Evolutionary conservation across 2,329 filamentous ascomycete genomes (phyloP), one percentile per base, ranked within the genome.

Genomic region (Arthroderma uncinatum): DNA sequence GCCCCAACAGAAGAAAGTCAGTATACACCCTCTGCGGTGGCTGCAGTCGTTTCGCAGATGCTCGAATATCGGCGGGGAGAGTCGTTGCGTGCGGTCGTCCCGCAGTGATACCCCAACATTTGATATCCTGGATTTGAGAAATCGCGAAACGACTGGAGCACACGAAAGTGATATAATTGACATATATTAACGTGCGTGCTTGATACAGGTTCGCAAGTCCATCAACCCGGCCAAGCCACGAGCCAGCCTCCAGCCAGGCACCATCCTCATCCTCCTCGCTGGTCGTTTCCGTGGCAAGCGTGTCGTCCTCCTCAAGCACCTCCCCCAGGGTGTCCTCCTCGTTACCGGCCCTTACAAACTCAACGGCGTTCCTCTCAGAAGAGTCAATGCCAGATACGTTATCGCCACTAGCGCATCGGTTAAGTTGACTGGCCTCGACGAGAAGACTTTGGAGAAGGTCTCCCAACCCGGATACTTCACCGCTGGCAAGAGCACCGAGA

Each of bases 211-310:
- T 78, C 93, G 93, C 85, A 98, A 98, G 84, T 79, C 89, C 71
- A 76, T 92, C 77, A 90, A 88, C 74, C 81, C 90, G 71, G 87
- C 90, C 78, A 85, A 89, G 78, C 84, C 89, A 71, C 89, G 93
- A 75, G 78, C 87, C 74, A 86, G 89, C 68, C 91, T 98, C 73
- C 82, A 89, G 79, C 92, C 93, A 74, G 93, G 93, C 73, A 88
- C 90, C 76, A 83, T 98, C 75, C 88, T 98, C 75, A 98, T 98
- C 79, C 89, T 98, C 76, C 90, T 98, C 75, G 93, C 93, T 77
- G 93, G 93, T 73, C 93, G 93, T 74, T 98, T 97, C 89, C 92
- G 93, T 72, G 93, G 93, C 83, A 98, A 98, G 90, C 93, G 93
- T 76, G 93, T 98, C 73, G 83, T 98, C 73, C 90, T 97, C 79